Percentiles rank a stretch among this genome's conserved stretches.
These are phyloP conservation scores for Penicillium sp. DNA, from an alignment of 2,329 filamentous ascomycete species.

Conservation along the genomic window DNA sequence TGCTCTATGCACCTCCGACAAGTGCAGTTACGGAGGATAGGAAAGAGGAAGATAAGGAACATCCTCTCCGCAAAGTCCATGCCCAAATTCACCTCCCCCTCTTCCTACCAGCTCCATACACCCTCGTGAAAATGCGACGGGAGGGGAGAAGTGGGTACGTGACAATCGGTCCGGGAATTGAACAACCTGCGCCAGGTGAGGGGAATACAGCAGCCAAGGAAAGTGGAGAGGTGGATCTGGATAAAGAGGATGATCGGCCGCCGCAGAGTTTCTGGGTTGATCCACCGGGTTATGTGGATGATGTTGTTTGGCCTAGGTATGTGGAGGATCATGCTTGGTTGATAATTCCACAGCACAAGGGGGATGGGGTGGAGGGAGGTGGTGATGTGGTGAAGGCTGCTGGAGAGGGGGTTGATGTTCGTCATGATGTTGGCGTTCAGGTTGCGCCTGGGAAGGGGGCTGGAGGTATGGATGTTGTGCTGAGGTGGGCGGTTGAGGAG, in stretches of 20 bases:
- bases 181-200: slow-evolving; percentile 16
- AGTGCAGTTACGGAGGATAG: slow-evolving; percentile 8
- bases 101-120: slow-evolving; percentile 73
- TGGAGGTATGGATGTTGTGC: slow-evolving; percentile 63
- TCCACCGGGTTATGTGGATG: slow-evolving; percentile 90
- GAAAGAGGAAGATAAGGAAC: slow-evolving; percentile 20
- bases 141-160: slow-evolving; percentile 52
- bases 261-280: slow-evolving; percentile 89
- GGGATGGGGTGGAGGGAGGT: slow-evolving; percentile 51
- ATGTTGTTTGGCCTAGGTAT: slow-evolving; percentile 96
- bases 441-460: slow-evolving; percentile 58
- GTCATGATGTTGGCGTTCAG: slow-evolving; percentile 52
- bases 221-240: slow-evolving; percentile 28
- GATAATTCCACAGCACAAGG: slow-evolving; percentile 71
- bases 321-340: slow-evolving; percentile 79
- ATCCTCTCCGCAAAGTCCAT: slow-evolving; percentile 33
- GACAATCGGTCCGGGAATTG: slow-evolving; percentile 47
- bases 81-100: slow-evolving; percentile 70
- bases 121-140: slow-evolving; percentile 45
- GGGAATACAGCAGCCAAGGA: slow-evolving; percentile 1
- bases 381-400: slow-evolving; percentile 35
- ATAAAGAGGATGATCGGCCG: slow-evolving; percentile 41
- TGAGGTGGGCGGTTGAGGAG: slow-evolving; percentile 71
- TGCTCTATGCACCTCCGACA: slow-evolving; percentile 68
- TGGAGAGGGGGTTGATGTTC: slow-evolving; percentile 39